Evolutionary conservation across 139 green algal species (phyloP).

Genomic region (Spirogloea muscicola): DNA sequence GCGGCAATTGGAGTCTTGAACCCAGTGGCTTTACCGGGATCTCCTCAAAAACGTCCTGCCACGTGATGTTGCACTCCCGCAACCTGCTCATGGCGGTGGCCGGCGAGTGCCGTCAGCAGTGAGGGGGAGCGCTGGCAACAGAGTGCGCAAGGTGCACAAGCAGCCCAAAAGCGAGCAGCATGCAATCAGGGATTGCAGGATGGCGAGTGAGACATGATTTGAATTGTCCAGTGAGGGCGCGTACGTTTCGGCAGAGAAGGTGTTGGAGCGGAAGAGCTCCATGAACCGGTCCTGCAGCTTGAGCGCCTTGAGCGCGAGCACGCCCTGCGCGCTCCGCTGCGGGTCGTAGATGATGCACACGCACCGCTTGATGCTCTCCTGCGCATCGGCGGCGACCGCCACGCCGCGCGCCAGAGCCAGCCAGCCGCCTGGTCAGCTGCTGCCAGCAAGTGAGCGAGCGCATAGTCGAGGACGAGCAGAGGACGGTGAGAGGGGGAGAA

Average conservation of each 20-base stretch:
- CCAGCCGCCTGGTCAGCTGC: no score
- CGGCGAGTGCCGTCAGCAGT: not conserved
- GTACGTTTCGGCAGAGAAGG: conserved; percentile 45
- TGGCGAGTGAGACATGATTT: not conserved
- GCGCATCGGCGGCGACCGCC: no score
- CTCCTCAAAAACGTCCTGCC: conserved; percentile 92
- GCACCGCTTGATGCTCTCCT: conserved; percentile 89
- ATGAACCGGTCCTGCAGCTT: conserved; percentile 88
- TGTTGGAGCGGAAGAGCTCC: conserved; percentile 60
- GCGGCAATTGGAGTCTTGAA: no score
- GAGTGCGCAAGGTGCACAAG: no score
- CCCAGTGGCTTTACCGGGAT: conserved; percentile 79
- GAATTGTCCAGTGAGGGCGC: not conserved
- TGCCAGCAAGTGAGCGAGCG: no score
- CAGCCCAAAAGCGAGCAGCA: no score
- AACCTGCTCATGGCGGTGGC: conserved; percentile 60
- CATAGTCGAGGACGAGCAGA: no score
- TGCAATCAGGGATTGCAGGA: no score
- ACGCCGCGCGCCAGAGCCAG: no score
- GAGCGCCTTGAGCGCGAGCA: conserved; percentile 75
- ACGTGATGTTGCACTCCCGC: conserved; percentile 63
- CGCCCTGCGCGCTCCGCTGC: conserved; percentile 37
- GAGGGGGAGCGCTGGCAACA: not conserved
- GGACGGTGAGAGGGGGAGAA: not conserved
- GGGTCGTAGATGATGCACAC: conserved; percentile 96